Evolutionary conservation across 2,329 filamentous ascomycete species (phyloP).

Genomic region (Myriosclerotinia curreyana): DNA sequence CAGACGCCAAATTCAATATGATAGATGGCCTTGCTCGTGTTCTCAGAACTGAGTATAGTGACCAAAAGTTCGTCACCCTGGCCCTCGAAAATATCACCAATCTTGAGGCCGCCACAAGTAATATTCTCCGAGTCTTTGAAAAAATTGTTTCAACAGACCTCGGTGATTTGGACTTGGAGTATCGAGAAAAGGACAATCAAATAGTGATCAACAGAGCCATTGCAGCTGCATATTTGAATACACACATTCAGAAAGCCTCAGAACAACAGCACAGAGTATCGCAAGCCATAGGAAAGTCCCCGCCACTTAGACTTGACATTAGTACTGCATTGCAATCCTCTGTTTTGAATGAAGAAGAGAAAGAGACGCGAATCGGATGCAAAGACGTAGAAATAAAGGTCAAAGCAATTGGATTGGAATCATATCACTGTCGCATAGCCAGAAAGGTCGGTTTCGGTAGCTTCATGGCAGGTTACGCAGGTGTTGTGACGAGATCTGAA

Average conservation of each 20-base stretch:
- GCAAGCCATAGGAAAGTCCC: neutral
- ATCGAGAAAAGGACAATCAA: conserved; percentile 4
- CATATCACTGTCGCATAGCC: neutral
- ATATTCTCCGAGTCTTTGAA: neutral
- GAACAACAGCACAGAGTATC: neutral
- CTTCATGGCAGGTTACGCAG: neutral
- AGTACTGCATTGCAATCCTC: neutral
- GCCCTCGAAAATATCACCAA: neutral
- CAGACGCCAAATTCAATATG: neutral
- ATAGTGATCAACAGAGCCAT: neutral
- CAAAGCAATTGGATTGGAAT: neutral
- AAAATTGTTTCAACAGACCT: conserved; percentile 24
- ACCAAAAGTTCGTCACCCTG: neutral
- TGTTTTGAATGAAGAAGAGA: neutral
- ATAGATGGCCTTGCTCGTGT: conserved; percentile 6
- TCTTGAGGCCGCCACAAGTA: neutral
- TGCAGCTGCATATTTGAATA: conserved; percentile 1
- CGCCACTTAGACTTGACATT: neutral
- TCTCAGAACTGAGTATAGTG: neutral
- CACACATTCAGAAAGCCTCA: neutral
- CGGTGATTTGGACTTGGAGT: neutral
- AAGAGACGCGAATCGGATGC: neutral
- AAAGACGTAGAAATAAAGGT: neutral
- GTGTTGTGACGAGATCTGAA: neutral
- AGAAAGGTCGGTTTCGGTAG: neutral